Conservation (phyloP, 2,329 filamentous ascomycete genomes). For the Trichoderma sp. region DNA sequence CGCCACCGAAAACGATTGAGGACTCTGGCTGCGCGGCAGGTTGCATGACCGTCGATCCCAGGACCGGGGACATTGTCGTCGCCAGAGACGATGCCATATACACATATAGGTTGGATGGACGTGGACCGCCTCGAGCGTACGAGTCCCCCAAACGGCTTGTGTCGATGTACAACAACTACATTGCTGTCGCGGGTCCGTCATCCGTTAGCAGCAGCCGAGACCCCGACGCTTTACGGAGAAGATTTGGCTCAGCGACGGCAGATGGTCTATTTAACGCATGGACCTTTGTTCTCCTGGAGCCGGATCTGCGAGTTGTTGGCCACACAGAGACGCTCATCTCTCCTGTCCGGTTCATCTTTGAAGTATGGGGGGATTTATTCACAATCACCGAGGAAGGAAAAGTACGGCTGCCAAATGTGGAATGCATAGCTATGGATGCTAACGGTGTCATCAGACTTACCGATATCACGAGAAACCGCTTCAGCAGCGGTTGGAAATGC, state of each 20-base stretch:
- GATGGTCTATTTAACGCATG: conserved; percentile 83
- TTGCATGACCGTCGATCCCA: conserved; percentile 85
- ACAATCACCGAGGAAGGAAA: conserved; percentile 91
- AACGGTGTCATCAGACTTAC: conserved; percentile 57
- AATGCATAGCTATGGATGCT: background rate
- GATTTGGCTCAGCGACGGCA: conserved; percentile 65
- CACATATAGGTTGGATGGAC: conserved; percentile 80
- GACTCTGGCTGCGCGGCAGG: conserved; percentile 88
- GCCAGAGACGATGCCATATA: conserved; percentile 94
- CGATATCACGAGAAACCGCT: conserved; percentile 89
- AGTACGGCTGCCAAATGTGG: conserved; percentile 44
- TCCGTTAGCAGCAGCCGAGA: conserved; percentile 49
- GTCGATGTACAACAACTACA: conserved; percentile 76
- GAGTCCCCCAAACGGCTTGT: conserved; percentile 86
- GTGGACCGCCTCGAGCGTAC: conserved; percentile 84
- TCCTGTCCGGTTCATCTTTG: conserved; percentile 74
- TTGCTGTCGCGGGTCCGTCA: conserved; percentile 80
- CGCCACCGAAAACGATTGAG: conserved; percentile 83
- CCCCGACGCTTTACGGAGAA: conserved; percentile 61
- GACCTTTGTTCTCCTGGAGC: conserved; percentile 87
- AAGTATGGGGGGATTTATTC: conserved; percentile 88
- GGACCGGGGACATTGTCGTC: conserved; percentile 82
- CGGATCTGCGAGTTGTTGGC: conserved; percentile 82
- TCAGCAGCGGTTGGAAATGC: conserved; percentile 84
- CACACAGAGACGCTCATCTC: conserved; percentile 83